Evolutionary conservation across 257 asterid species (phyloP).

Genomic region (Capsicum chinense): DNA sequence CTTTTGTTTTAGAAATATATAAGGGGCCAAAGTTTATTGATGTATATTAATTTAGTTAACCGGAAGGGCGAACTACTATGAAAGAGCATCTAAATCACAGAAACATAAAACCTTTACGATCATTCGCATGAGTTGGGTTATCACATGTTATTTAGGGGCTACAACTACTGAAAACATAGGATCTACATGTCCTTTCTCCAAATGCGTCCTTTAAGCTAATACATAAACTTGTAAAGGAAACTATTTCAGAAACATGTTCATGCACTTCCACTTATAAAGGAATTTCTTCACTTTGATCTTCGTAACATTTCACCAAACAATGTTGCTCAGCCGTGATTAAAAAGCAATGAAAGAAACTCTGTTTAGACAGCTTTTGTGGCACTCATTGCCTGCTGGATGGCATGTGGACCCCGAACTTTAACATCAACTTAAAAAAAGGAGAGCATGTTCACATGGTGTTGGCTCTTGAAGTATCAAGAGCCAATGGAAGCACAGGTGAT

Average conservation of each 20-base stretch:
- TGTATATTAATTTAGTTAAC: neutral
- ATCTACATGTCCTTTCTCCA: constrained; percentile 10
- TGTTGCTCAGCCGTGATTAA: neutral
- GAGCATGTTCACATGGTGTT: neutral
- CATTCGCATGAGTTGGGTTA: neutral
- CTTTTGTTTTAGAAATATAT: neutral
- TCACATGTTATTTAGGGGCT: neutral
- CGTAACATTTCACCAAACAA: neutral
- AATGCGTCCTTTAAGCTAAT: neutral
- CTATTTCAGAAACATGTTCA: neutral
- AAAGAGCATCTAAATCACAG: constrained; percentile 2
- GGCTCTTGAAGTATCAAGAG: neutral
- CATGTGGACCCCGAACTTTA: neutral
- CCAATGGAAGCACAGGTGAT: neutral
- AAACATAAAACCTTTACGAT: neutral
- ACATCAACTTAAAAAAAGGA: neutral
- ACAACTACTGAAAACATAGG: constrained; percentile 3
- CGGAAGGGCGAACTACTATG: neutral
- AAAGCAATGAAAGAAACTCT: neutral
- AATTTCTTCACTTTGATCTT: constrained; percentile 19
- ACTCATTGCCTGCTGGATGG: neutral
- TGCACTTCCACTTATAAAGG: neutral
- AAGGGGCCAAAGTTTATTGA: neutral
- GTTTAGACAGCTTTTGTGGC: neutral
- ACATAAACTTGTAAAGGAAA: neutral